Evolutionary conservation across 2,329 filamentous ascomycete species (phyloP).

Genomic region (Endoconidiophora laricicola): DNA sequence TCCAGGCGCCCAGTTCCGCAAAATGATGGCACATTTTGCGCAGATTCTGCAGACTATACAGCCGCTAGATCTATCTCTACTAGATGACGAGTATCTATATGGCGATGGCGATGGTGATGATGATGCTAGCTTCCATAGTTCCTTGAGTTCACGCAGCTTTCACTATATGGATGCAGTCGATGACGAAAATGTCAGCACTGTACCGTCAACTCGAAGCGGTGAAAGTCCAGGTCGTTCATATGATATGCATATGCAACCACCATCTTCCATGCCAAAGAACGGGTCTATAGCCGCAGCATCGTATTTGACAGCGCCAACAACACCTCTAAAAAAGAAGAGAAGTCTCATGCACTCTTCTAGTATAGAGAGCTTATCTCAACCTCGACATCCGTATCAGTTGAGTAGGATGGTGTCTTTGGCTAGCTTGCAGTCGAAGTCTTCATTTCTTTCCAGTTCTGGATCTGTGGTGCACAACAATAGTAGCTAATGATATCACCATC

Average conservation of each 20-base stretch:
- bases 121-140: conserved; percentile 5
- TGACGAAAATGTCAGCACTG: conserved; percentile 2
- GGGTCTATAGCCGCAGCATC: background rate
- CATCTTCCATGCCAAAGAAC: background rate
- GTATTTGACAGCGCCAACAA: conserved; percentile 2
- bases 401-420: background rate
- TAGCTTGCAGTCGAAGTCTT: conserved; percentile 4
- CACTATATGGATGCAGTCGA: conserved; percentile 5
- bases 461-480: conserved; percentile 3
- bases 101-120: conserved; percentile 1
- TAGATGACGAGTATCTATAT: conserved; percentile 20
- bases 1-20: conserved; percentile 52
- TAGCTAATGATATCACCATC: background rate
- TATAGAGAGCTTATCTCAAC: conserved; percentile 1
- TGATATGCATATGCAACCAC: background rate
- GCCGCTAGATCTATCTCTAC: conserved; percentile 36
- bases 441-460: conserved; percentile 1
- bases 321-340: background rate
- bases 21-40: conserved; percentile 72
- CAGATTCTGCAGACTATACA: conserved; percentile 63
- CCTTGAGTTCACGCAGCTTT: conserved; percentile 3
- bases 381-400: background rate
- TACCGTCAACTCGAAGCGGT: conserved; percentile 4
- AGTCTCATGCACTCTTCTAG: background rate
- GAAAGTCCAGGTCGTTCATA: background rate